Percentiles rank a stretch among this genome's conserved stretches.
These are phyloP conservation scores for Fusarium pseudograminearum DNA, from an alignment of 2,329 filamentous ascomycete genomes.

Conservation along the genomic window DNA sequence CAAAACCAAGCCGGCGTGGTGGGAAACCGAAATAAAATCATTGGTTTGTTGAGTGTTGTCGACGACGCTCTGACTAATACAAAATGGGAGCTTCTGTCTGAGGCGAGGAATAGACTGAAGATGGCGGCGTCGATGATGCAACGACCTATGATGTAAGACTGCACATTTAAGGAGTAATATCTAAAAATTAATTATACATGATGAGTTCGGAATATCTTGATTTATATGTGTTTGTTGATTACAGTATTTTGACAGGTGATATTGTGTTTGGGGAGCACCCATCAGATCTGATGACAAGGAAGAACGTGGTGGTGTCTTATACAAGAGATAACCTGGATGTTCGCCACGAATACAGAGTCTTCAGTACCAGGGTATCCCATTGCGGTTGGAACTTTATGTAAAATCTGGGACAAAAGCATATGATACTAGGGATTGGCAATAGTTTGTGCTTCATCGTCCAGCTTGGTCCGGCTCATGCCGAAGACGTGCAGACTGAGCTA, in stretches of 20 bases:
- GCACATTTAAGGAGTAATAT: not conserved
- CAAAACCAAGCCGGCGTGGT: conserved; percentile 48
- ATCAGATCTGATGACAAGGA: not conserved
- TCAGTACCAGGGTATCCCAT: no score
- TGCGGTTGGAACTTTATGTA: not conserved
- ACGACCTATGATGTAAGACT: conserved; percentile 38
- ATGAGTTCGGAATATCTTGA: conserved; percentile 14
- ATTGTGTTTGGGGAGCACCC: not conserved
- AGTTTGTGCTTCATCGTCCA: not conserved
- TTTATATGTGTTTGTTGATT: conserved; percentile 8
- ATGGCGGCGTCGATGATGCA: conserved; percentile 48
- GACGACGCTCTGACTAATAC: conserved; percentile 45
- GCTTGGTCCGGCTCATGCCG: not conserved
- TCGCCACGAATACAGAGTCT: not conserved
- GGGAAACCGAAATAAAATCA: conserved; percentile 46
- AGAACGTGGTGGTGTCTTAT: not conserved
- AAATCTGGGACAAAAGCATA: not conserved
- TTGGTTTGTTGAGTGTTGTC: conserved; percentile 45
- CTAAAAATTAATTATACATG: conserved; percentile 7
- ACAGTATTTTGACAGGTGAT: not conserved
- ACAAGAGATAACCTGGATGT: not conserved
- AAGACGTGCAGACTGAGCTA: conserved; percentile 11
- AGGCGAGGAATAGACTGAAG: conserved; percentile 44
- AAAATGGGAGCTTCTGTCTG: conserved; percentile 45
- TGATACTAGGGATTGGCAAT: not conserved